Evolutionary conservation across 1,139 yeast species (phyloP).

Genomic region (Nakaseomyces sp.): DNA sequence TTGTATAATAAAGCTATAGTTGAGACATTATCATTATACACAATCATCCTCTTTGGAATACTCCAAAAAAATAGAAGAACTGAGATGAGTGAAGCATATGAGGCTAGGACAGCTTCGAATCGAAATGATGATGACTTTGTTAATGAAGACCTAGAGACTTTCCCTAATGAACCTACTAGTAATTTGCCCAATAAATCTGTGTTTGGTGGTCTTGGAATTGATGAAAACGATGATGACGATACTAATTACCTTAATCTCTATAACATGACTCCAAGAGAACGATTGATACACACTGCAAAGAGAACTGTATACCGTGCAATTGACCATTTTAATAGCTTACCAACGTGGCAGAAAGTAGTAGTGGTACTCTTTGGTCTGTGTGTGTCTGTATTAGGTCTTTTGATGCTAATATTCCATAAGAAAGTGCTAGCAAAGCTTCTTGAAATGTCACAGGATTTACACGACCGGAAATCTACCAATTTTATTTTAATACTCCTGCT

Average conservation of each 20-base stretch:
- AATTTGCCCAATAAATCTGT: background rate
- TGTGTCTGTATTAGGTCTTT: slow-evolving; percentile 25
- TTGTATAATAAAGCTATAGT: no score
- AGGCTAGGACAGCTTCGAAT: background rate
- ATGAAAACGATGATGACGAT: slow-evolving; percentile 11
- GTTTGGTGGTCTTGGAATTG: slow-evolving; percentile 1
- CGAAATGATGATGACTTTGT: background rate
- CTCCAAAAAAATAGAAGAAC: background rate
- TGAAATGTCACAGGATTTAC: slow-evolving; percentile 36
- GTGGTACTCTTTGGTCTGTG: slow-evolving; percentile 16
- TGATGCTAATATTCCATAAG: slow-evolving; percentile 42
- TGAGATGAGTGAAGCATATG: background rate
- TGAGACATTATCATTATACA: no score
- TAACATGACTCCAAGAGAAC: slow-evolving; percentile 28
- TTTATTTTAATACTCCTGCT: slow-evolving; percentile 44
- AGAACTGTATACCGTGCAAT: slow-evolving; percentile 12
- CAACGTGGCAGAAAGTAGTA: slow-evolving; percentile 21
- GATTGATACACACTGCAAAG: slow-evolving; percentile 20
- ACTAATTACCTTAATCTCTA: slow-evolving; percentile 29
- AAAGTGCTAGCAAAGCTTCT: slow-evolving; percentile 39
- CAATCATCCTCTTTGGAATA: background rate
- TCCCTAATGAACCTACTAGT: background rate
- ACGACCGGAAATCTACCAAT: slow-evolving; percentile 37
- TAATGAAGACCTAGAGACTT: background rate
- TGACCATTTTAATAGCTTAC: slow-evolving; percentile 17